These are phyloP conservation scores for Aspergillus tanneri DNA, from an alignment of 2,329 filamentous ascomycete genomes.

Conservation along the genomic window DNA sequence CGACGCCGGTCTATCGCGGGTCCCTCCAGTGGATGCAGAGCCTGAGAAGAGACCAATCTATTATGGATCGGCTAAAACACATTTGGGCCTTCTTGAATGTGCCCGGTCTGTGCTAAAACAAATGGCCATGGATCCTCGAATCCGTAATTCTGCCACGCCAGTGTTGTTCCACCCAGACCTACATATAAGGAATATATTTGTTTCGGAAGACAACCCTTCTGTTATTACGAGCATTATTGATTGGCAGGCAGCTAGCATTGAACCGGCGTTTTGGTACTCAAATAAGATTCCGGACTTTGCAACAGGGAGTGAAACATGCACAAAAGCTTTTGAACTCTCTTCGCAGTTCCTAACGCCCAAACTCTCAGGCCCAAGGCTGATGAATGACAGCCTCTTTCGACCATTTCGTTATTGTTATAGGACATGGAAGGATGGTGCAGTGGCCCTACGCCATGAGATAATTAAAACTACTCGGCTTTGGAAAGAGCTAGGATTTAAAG, in stretches of 20 bases:
- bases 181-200: conserved; percentile 46
- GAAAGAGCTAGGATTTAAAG: conserved; percentile 40
- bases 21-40: conserved; percentile 28
- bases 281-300: conserved; percentile 44
- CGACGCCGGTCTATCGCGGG: conserved; percentile 39
- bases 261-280: conserved; percentile 43
- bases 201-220: conserved; percentile 41
- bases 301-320: conserved; percentile 30
- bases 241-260: conserved; percentile 44
- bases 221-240: conserved; percentile 43
- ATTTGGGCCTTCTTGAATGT: conserved; percentile 34
- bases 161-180: conserved; percentile 44
- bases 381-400: conserved; percentile 39
- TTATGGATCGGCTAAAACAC: conserved; percentile 36
- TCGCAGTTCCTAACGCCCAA: conserved; percentile 33
- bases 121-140: conserved; percentile 27
- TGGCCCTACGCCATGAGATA: conserved; percentile 43
- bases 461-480: conserved; percentile 39
- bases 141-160: conserved; percentile 30
- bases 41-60: conserved; percentile 30
- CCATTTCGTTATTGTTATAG: conserved; percentile 43
- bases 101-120: conserved; percentile 30
- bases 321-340: conserved; percentile 35
- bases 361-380: conserved; percentile 31
- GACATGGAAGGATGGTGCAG: conserved; percentile 44